These are phyloP conservation scores for Fusarium marasasianum DNA, from an alignment of 2,329 filamentous ascomycete species.

Conservation along the genomic window DNA sequence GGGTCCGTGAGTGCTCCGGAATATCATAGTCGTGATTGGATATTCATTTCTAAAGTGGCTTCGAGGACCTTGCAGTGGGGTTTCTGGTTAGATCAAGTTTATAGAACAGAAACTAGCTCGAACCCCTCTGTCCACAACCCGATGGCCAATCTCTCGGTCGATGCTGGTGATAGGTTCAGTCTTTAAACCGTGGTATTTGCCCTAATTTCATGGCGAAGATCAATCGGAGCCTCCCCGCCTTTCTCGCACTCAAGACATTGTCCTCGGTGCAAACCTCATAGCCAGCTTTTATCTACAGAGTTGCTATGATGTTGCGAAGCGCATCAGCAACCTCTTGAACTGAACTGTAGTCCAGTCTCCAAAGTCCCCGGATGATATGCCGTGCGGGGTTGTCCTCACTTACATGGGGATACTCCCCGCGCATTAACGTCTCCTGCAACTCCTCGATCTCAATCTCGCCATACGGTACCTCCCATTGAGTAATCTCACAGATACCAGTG, in stretches of 20 bases:
- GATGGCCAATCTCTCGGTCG: too few species aligned
- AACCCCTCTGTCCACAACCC: neutral
- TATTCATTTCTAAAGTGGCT: accelerated
- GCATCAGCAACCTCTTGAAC: neutral
- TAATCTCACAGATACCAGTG: neutral
- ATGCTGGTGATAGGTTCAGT: too few species aligned
- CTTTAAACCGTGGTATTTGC: too few species aligned
- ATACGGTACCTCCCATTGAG: neutral
- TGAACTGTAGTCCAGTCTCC: neutral
- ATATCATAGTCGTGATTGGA: accelerated
- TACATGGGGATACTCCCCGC: neutral
- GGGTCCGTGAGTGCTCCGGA: neutral
- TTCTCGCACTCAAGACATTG: too few species aligned
- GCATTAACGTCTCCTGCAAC: neutral
- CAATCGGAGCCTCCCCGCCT: accelerated
- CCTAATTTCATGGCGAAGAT: too few species aligned
- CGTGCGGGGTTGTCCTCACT: neutral
- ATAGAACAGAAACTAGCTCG: neutral
- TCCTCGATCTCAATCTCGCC: neutral
- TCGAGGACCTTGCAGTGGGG: too few species aligned
- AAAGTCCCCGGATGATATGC: neutral
- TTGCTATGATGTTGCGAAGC: neutral
- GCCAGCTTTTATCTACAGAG: neutral
- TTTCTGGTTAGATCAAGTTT: neutral
- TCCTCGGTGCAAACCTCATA: neutral